phyloP scores from a whole-genome alignment of 305 asterid species.

The Nicotiana rustica region DNA sequence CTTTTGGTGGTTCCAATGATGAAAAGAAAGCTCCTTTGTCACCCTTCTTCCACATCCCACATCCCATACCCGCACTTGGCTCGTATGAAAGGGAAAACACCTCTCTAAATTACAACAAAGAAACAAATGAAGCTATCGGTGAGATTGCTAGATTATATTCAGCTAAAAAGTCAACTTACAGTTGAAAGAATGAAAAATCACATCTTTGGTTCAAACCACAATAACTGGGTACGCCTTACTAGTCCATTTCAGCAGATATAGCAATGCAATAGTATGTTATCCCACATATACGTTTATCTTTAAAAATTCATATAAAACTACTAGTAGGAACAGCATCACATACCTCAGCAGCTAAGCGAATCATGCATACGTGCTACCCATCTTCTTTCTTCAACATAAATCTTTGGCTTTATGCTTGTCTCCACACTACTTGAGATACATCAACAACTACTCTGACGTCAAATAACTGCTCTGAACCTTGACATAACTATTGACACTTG shows the following conservation, averaged over 20 bases:
- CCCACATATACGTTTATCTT: not conserved
- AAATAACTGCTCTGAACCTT: not conserved
- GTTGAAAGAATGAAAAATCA: constrained; percentile 8
- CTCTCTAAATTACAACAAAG: not conserved
- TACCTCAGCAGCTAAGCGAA: constrained; percentile 23
- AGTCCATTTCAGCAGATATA: not conserved
- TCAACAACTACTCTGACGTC: not conserved
- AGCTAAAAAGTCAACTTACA: constrained; percentile 10
- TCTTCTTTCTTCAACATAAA: not conserved
- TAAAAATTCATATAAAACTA: not conserved
- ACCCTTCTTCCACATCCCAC: not conserved
- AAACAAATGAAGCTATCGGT: not conserved
- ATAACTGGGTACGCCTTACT: not conserved
- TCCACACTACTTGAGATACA: constrained; percentile 3
- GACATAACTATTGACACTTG: not conserved
- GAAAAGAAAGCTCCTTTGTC: not conserved
- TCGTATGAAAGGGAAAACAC: not conserved
- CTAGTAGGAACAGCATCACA: not conserved
- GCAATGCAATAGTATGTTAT: constrained; percentile 5
- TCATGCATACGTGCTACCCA: constrained; percentile 7
- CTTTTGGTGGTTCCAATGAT: not conserved
- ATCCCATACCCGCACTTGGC: not conserved
- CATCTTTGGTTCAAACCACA: not conserved
- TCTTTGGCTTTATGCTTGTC: constrained; percentile 11
- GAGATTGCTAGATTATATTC: not conserved